A percentile compares a stretch with the other conserved stretches of the same genome.
Evolutionary conservation across 1,139 yeast genomes (phyloP).

Genomic region (Pichia sp.): DNA sequence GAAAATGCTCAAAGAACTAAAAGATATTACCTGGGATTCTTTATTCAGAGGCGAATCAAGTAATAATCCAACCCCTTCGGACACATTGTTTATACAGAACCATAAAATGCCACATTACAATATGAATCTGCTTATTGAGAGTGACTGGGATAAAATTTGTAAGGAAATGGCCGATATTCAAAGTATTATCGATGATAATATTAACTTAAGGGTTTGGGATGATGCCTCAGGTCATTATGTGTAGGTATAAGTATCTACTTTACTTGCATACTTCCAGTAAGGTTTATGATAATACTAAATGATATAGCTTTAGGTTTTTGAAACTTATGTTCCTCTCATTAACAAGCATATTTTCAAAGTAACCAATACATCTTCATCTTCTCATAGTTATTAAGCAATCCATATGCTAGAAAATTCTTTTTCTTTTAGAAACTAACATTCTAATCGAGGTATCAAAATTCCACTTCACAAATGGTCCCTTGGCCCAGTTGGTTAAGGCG

Average conservation of each 20-base stretch:
- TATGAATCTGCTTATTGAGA: constrained; percentile 7
- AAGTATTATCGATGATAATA: constrained; percentile 20
- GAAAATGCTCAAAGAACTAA: constrained; percentile 19
- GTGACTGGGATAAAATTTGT: constrained; percentile 20
- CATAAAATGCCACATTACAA: not conserved
- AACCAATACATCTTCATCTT: too few species aligned
- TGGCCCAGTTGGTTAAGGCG: constrained; percentile 93
- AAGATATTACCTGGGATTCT: constrained; percentile 21
- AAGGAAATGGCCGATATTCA: constrained; percentile 19
- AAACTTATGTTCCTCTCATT: too few species aligned
- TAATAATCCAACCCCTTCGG: not conserved
- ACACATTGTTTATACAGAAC: not conserved
- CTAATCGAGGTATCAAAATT: not conserved
- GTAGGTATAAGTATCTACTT: not conserved
- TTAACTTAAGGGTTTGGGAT: constrained; percentile 24
- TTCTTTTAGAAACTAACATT: too few species aligned
- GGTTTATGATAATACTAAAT: too few species aligned
- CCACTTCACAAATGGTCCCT: constrained; percentile 47
- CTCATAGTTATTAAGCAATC: too few species aligned
- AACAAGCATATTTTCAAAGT: too few species aligned
- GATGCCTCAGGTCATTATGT: constrained; percentile 21
- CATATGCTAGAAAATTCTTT: too few species aligned
- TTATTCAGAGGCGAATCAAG: constrained; percentile 7
- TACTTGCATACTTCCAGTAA: too few species aligned
- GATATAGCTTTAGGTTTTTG: too few species aligned